Percentiles rank a stretch among this genome's conserved stretches.
Conservation (phyloP, 768 basidiomycete species). For the Rhodotorula paludigena region DNA sequence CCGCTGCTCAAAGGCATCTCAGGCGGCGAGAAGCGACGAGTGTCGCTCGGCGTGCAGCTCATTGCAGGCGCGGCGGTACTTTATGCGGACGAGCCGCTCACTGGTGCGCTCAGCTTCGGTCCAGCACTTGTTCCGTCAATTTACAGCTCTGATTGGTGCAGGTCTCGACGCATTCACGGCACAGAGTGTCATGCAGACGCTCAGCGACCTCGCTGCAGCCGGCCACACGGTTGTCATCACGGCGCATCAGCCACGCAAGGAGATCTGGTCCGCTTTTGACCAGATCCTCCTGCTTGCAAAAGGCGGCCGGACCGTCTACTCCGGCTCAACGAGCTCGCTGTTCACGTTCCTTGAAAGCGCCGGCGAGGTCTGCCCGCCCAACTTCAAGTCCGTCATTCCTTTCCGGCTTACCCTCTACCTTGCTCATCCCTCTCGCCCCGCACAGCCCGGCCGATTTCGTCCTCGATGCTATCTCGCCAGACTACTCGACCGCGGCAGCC, state of each 20-base stretch:
- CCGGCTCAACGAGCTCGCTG: slow-evolving; percentile 24
- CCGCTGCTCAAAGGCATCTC: slow-evolving; percentile 49
- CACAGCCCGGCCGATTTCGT: slow-evolving; percentile 40
- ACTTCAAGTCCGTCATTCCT: slow-evolving; percentile 30
- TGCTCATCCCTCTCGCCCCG: not conserved
- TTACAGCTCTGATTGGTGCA: not conserved
- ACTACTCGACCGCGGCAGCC: not conserved
- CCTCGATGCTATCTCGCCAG: slow-evolving; percentile 39
- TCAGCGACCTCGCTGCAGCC: slow-evolving; percentile 49
- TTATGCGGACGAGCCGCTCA: slow-evolving; percentile 47
- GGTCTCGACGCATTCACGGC: slow-evolving; percentile 54
- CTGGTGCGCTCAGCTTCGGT: not conserved
- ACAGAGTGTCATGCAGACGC: slow-evolving; percentile 52
- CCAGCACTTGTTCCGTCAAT: not conserved
- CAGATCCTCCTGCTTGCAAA: slow-evolving; percentile 48
- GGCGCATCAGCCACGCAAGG: slow-evolving; percentile 49
- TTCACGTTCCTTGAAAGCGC: slow-evolving; percentile 14
- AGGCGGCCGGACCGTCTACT: slow-evolving; percentile 37
- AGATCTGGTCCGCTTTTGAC: slow-evolving; percentile 48
- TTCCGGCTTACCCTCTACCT: not conserved
- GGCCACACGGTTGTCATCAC: slow-evolving; percentile 42
- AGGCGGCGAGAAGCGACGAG: slow-evolving; percentile 54
- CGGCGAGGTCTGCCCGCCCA: slow-evolving; percentile 23
- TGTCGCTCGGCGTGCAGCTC: slow-evolving; percentile 53
- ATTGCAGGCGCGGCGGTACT: slow-evolving; percentile 49